Conservation (phyloP, 2,329 filamentous ascomycete species). For the Penicillium freii region DNA sequence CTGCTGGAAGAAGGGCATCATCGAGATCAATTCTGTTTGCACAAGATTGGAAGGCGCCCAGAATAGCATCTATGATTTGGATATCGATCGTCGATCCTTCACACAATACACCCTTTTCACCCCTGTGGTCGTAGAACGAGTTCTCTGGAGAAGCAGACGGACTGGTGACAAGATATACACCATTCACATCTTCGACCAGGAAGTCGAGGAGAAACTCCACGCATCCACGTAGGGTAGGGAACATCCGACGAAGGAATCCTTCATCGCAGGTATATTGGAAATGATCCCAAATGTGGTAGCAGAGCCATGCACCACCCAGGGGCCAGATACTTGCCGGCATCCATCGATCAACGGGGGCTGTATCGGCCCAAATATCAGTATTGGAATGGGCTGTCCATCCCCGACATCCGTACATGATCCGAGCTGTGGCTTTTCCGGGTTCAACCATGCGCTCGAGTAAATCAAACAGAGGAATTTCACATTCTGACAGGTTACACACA, state of each 20-base stretch:
- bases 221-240: constrained; percentile 28
- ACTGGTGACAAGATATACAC: constrained; percentile 26
- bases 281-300: constrained; percentile 59
- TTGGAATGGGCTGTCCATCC: constrained; percentile 60
- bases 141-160: constrained; percentile 34
- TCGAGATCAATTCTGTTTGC: constrained; percentile 9
- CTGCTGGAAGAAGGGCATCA: constrained; percentile 18
- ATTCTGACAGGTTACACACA: constrained; percentile 50
- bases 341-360: constrained; percentile 50
- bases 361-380: constrained; percentile 60
- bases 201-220: constrained; percentile 34
- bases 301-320: constrained; percentile 57
- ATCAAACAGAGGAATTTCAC: constrained; percentile 44
- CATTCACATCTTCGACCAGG: constrained; percentile 24
- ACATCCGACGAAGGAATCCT: constrained; percentile 22
- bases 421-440: constrained; percentile 52
- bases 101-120: constrained; percentile 23
- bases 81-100: constrained; percentile 51
- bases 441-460: constrained; percentile 39
- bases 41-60: constrained; percentile 32
- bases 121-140: constrained; percentile 26
- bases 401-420: constrained; percentile 52
- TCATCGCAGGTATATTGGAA: constrained; percentile 50
- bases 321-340: constrained; percentile 43
- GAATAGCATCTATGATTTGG: constrained; percentile 44